Evolutionary conservation across 768 basidiomycete species (phyloP).

Genomic region (Trametes maxima): DNA sequence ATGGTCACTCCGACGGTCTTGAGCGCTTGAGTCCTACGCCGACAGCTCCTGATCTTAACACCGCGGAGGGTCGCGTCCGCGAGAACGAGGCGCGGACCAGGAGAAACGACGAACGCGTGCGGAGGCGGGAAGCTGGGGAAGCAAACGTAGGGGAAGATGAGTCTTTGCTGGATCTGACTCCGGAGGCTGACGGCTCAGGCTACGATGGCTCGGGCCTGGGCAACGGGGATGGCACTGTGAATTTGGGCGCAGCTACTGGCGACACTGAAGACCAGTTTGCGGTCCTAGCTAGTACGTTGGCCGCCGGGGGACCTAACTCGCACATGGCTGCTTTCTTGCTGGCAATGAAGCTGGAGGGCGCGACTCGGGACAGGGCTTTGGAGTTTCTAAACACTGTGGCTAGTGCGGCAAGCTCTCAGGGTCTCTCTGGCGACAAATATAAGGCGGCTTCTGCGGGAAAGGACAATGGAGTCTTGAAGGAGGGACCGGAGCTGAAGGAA

Average conservation of each 20-base stretch:
- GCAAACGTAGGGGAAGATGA: constrained; percentile 1
- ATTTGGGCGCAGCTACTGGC: not conserved
- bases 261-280: not conserved
- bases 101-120: not conserved
- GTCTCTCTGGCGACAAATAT: not conserved
- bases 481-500: not conserved
- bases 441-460: not conserved
- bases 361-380: not conserved
- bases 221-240: not conserved
- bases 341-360: not conserved
- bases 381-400: not conserved
- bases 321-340: not conserved
- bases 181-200: not conserved
- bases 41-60: not conserved
- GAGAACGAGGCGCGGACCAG: not conserved
- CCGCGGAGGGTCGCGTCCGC: not conserved
- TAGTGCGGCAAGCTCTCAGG: not conserved
- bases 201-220: not conserved
- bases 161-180: not conserved
- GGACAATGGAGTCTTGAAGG: not conserved
- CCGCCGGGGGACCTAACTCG: not conserved
- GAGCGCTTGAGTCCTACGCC: not conserved
- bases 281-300: not conserved
- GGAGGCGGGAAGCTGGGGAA: not conserved
- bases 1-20: not conserved